phyloP scores from a whole-genome alignment of 768 basidiomycete species.

The Auricularia sp. region DNA sequence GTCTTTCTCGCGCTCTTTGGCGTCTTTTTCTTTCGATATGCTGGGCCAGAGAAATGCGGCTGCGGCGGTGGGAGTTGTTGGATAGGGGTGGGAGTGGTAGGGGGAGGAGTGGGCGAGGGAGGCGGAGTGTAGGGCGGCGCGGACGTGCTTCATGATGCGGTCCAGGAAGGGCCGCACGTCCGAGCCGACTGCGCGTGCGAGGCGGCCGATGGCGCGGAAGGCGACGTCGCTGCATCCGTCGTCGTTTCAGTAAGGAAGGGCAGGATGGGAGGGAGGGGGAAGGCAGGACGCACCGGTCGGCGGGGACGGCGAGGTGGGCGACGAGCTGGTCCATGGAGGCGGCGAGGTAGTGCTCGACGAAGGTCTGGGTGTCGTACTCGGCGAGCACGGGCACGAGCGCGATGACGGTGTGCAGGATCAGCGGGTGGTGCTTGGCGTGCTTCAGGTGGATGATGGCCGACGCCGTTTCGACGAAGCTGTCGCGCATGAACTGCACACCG shows the following conservation, averaged over 20 bases:
- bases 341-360: slow-evolving; percentile 83
- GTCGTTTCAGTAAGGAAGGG: background rate
- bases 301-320: slow-evolving; percentile 77
- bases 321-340: slow-evolving; percentile 89
- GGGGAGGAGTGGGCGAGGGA: background rate
- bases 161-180: slow-evolving; percentile 96
- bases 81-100: background rate
- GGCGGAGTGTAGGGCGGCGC: slow-evolving; percentile 62
- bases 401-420: slow-evolving; percentile 91
- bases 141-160: slow-evolving; percentile 79
- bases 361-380: slow-evolving; percentile 86
- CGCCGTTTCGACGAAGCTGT: slow-evolving; percentile 76
- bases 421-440: slow-evolving; percentile 63
- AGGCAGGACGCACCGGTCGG: slow-evolving; percentile 59
- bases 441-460: slow-evolving; percentile 86
- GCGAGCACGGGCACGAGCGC: slow-evolving; percentile 91
- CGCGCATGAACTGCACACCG: slow-evolving; percentile 66
- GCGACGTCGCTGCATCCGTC: slow-evolving; percentile 27
- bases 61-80: background rate
- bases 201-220: slow-evolving; percentile 93
- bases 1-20: no score
- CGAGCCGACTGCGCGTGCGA: slow-evolving; percentile 80
- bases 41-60: no score
- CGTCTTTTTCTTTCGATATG: no score
- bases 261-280: background rate